These are phyloP conservation scores for Kluyveromyces dobzhanskii DNA, from an alignment of 805 yeast genomes.

Conservation along the genomic window DNA sequence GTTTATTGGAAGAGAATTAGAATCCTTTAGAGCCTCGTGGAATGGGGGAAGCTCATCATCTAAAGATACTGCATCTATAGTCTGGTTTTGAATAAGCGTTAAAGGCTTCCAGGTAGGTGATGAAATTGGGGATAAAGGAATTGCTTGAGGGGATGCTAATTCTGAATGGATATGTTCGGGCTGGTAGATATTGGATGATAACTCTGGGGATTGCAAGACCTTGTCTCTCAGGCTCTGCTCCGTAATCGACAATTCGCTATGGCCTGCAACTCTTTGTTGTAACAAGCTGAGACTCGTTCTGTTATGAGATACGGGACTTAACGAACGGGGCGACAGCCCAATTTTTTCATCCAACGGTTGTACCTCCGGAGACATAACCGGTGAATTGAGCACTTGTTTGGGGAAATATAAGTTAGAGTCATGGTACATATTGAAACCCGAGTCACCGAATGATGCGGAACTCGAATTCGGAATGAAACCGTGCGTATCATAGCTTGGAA, in stretches of 20 bases:
- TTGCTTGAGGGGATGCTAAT: slow-evolving; percentile 56
- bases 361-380: slow-evolving; percentile 50
- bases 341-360: slow-evolving; percentile 34
- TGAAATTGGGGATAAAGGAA: slow-evolving; percentile 47
- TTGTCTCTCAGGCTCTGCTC: not conserved
- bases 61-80: slow-evolving; percentile 58
- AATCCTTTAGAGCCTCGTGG: slow-evolving; percentile 11
- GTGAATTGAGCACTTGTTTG: slow-evolving; percentile 32
- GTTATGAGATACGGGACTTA: slow-evolving; percentile 8
- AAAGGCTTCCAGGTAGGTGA: slow-evolving; percentile 43
- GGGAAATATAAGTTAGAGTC: slow-evolving; percentile 36
- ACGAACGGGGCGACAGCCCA: slow-evolving; percentile 9
- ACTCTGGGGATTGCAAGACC: slow-evolving; percentile 20
- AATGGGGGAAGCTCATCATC: slow-evolving; percentile 37
- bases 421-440: slow-evolving; percentile 20
- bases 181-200: slow-evolving; percentile 44
- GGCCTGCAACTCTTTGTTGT: slow-evolving; percentile 1
- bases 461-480: slow-evolving; percentile 9
- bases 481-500: slow-evolving; percentile 58
- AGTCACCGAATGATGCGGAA: slow-evolving; percentile 14
- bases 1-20: slow-evolving; percentile 5
- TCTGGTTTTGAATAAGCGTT: slow-evolving; percentile 45
- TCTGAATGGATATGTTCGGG: slow-evolving; percentile 42
- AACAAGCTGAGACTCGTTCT: not conserved
- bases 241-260: not conserved